Evolutionary conservation across 106 monocot species (phyloP).

Genomic region (Dioscorea dumetorum): DNA sequence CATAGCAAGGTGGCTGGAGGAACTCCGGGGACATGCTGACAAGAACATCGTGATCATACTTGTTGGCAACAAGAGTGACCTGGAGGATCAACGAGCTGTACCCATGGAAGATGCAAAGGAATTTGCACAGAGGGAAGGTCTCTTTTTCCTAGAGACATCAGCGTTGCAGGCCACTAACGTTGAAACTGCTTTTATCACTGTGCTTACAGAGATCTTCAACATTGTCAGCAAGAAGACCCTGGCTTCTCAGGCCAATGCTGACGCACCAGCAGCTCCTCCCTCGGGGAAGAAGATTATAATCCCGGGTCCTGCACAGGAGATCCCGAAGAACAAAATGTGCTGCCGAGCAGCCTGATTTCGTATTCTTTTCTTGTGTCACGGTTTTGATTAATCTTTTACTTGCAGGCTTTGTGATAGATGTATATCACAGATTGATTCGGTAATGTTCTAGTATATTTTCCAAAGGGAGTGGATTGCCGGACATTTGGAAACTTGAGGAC

Average conservation of each 20-base stretch:
- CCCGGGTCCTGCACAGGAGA: slow-evolving; percentile 82
- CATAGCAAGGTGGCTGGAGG: slow-evolving; percentile 87
- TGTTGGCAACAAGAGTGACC: slow-evolving; percentile 85
- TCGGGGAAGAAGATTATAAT: slow-evolving; percentile 75
- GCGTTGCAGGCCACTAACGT: slow-evolving; percentile 75
- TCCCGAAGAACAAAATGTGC: slow-evolving; percentile 65
- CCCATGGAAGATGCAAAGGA: slow-evolving; percentile 74
- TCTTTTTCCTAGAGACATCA: slow-evolving; percentile 96
- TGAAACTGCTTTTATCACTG: slow-evolving; percentile 73
- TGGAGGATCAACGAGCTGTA: slow-evolving; percentile 72
- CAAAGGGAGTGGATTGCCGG: neutral
- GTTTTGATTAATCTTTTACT: neutral
- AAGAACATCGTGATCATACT: slow-evolving; percentile 94
- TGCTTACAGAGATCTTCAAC: slow-evolving; percentile 78
- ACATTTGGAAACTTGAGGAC: neutral
- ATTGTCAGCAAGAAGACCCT: slow-evolving; percentile 75
- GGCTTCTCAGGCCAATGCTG: slow-evolving; percentile 15
- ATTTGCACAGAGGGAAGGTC: slow-evolving; percentile 81
- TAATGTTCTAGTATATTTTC: neutral
- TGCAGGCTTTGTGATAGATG: slow-evolving; percentile 7
- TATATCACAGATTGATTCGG: neutral
- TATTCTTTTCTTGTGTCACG: neutral
- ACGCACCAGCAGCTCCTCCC: slow-evolving; percentile 22
- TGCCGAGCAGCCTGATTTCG: slow-evolving; percentile 38
- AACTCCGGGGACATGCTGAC: slow-evolving; percentile 85